Percentiles rank a stretch among this genome's conserved stretches.
Evolutionary conservation across 75 land plant species (phyloP).

Genomic region (Pinus tabuliformis): DNA sequence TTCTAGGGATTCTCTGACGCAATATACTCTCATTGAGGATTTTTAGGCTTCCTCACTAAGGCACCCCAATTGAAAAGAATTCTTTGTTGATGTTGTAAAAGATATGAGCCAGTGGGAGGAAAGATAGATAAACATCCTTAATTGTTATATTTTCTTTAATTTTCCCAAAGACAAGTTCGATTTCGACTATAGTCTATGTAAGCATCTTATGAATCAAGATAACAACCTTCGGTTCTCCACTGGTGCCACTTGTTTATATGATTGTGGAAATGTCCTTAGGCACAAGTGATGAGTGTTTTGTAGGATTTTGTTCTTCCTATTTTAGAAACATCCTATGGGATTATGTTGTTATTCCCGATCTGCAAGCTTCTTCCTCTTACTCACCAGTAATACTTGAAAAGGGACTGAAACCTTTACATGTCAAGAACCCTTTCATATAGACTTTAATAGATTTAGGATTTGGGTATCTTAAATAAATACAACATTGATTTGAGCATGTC

Average conservation of each 20-base stretch:
- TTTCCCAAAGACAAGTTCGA: constrained; percentile 55
- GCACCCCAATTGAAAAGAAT: too few species aligned
- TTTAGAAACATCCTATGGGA: background rate
- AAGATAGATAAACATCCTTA: constrained; percentile 86
- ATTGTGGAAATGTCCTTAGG: constrained; percentile 77
- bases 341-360: background rate
- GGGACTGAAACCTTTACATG: background rate
- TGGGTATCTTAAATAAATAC: too few species aligned
- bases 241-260: constrained; percentile 99
- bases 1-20: too few species aligned
- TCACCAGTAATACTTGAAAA: background rate
- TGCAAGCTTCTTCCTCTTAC: background rate
- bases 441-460: too few species aligned
- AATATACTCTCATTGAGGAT: too few species aligned
- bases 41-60: too few species aligned
- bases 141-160: constrained; percentile 85
- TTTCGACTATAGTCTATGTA: constrained; percentile 45
- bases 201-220: constrained; percentile 73
- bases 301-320: constrained; percentile 14
- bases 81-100: too few species aligned
- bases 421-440: too few species aligned
- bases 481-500: too few species aligned
- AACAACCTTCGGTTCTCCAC: constrained; percentile 96
- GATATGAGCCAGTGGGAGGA: constrained; percentile 73
- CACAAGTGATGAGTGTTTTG: constrained; percentile 52